Base-by-base conservation (phyloP, 768 basidiomycete genomes). In the Termitomyces sp. region DNA sequence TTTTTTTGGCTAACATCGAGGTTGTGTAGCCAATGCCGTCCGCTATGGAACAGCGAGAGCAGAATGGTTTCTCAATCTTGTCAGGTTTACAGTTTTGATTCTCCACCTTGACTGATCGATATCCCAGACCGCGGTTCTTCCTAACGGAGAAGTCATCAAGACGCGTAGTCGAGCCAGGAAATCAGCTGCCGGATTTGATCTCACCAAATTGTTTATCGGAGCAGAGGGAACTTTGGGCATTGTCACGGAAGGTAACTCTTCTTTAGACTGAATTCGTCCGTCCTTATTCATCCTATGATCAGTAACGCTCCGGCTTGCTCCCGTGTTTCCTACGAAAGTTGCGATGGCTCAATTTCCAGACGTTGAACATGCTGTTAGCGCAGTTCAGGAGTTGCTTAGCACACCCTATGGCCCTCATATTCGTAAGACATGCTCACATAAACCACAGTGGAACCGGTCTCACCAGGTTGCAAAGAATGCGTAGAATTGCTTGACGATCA, bases 191-290 rank as follows among this genome's bases (percentile, higher is more conserved):
- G 94, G 94, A 0, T 94, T 89, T 65, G 94, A 95, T 65, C 79
- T 82, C 1, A 94, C 90, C 0, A 94, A 94, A 68, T 70, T 94
- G 3, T 94, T 94, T 72, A 88, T 94, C 49, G 93, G 93, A 4
- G 90, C 91, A 2, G 93, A 94, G 70, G 93, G 93, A 6, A 95
- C 92, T 0, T 69, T 94, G 46, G 93, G 93, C 3, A 88, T 95
- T 62, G 84, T 95, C n/a, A 93, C 90, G 0, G 92, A 94, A 75
- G 87, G 88, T 81, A 54, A 49, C 63, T 53, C 33, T 20, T 36
- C 24, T 22, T 33, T 56, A 22, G 22, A 20, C 43, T 52, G 26
- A 38, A 43, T 13, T 33, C 8, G 7, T 14, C 22, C 20, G 6
- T 32, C n/a, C 55, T 48, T 26, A 2, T 56, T 33, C 43, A 16